Base-by-base conservation (phyloP, 208 protist species). In the Crithidia bombi region DNA sequence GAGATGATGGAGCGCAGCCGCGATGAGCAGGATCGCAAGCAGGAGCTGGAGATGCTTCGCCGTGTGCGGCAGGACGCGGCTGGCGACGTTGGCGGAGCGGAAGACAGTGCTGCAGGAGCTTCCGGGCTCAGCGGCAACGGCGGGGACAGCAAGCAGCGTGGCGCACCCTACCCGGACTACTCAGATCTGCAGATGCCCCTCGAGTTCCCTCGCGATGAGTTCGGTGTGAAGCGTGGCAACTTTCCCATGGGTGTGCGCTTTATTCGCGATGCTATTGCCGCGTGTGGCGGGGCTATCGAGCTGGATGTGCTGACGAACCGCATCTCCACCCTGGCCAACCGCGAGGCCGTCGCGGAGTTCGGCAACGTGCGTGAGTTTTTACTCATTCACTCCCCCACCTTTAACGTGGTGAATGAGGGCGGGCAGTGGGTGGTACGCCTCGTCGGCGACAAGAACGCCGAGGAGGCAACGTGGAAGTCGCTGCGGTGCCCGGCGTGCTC, bases 321-420 rank as follows among this genome's bases (percentile, higher is more conserved):
- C 50, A 75, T 97, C n/a, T 80, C 89, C 32, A 90, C 89, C 2
- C 39, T 94, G 58, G 87, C 88, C 6, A 93, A 81, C 59, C 79
- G 74, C 39, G 90, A 94, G 65, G 83, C 80, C 3, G 83, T 90
- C 32, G 73, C 83, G 1, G 80, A 95, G 70, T 96, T 97, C 69
- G 91, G 91, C 36, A 86, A 96, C 73, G 80, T 97, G 75, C 87
- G 93, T 19, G 82, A 95, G 74, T 97, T 97, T 69, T 61, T 97
- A 49, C 74, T 87, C 36, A 94, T 97, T 51, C 93, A 97, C 82
- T 82, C 76, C 0, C 89, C 90, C 2, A 97, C 93, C 19, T 97
- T 97, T 66, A 81, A 79, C 21, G 66, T 97, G 17, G 65, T 68
- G 1, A 77, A 84, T 39, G 91, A 97, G 61, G 80, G 79, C 11